Percentiles rank a stretch among this genome's conserved stretches.
Evolutionary conservation across 2,329 filamentous ascomycete genomes (phyloP).

Genomic region (Aphanoascus verrucosus): DNA sequence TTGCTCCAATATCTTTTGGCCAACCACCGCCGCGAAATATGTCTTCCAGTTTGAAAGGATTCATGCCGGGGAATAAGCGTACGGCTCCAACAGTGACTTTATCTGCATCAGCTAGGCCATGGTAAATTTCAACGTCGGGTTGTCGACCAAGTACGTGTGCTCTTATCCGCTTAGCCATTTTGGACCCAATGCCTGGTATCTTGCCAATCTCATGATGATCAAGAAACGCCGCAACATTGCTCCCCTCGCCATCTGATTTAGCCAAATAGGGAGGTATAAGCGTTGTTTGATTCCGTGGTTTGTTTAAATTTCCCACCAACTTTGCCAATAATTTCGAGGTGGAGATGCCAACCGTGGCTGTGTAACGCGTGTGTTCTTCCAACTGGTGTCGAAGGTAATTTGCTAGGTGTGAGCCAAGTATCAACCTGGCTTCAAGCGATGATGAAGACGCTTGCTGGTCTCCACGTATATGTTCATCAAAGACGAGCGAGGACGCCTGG

Average conservation of each 20-base stretch:
- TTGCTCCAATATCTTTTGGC: constrained; percentile 59
- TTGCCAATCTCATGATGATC: constrained; percentile 65
- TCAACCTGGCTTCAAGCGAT: constrained; percentile 48
- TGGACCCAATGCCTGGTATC: constrained; percentile 77
- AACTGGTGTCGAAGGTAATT: constrained; percentile 60
- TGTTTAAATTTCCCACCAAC: constrained; percentile 70
- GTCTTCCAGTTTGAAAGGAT: constrained; percentile 53
- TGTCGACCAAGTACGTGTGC: constrained; percentile 45
- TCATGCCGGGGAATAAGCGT: constrained; percentile 52
- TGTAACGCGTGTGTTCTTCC: constrained; percentile 69
- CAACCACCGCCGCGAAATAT: constrained; percentile 60
- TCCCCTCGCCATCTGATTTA: constrained; percentile 19
- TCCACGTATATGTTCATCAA: constrained; percentile 15
- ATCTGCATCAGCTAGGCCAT: constrained; percentile 35
- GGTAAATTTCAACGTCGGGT: constrained; percentile 26
- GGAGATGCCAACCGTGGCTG: constrained; percentile 74
- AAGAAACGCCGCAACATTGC: constrained; percentile 57
- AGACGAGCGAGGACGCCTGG: constrained; percentile 9
- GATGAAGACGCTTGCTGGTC: constrained; percentile 7
- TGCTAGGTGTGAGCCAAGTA: constrained; percentile 73
- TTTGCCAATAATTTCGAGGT: constrained; percentile 82
- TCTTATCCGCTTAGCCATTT: constrained; percentile 58
- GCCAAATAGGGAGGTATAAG: constrained; percentile 53
- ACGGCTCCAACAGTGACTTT: constrained; percentile 56
- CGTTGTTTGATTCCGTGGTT: constrained; percentile 79